phyloP scores from a whole-genome alignment of 352 stramenopile species.

The Phytophthora pistaciae region DNA sequence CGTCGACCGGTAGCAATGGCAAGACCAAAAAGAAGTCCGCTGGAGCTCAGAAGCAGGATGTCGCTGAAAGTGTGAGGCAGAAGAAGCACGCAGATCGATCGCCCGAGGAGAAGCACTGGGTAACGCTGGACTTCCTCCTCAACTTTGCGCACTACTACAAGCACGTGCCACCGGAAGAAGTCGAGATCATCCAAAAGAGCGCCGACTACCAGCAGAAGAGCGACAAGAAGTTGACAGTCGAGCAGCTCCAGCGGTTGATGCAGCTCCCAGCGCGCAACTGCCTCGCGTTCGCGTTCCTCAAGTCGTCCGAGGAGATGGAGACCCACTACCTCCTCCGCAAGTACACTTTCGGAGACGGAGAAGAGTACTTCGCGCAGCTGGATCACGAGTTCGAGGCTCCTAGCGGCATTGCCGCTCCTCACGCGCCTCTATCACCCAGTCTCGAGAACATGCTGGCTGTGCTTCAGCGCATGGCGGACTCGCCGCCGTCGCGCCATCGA shows the following conservation, averaged over 20 bases:
- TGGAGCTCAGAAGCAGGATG: conserved; percentile 8
- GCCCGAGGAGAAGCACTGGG: conserved; percentile 72
- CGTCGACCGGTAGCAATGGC: no score
- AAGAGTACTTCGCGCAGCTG: conserved; percentile 58
- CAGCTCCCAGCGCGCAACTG: conserved; percentile 66
- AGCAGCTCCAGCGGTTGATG: conserved; percentile 61
- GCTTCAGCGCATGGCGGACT: conserved; percentile 37
- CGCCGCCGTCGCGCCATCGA: conserved; percentile 14
- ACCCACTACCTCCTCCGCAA: conserved; percentile 70
- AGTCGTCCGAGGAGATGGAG: conserved; percentile 60
- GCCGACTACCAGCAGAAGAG: conserved; percentile 58
- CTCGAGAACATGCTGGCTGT: conserved; percentile 48
- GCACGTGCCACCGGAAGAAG: conserved; percentile 48
- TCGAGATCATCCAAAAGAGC: conserved; percentile 70
- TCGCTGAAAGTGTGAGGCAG: conserved; percentile 49
- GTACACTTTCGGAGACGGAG: conserved; percentile 77
- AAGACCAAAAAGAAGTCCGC: conserved; percentile 4
- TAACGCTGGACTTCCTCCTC: conserved; percentile 67
- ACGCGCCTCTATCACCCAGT: conserved; percentile 19
- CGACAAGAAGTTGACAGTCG: conserved; percentile 43
- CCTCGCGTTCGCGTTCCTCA: conserved; percentile 81
- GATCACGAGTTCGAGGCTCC: conserved; percentile 52
- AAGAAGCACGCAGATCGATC: conserved; percentile 62
- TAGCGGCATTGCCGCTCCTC: conserved; percentile 16
- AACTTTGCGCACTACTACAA: conserved; percentile 83